Evolutionary conservation across 768 basidiomycete genomes (phyloP).

Genomic region (Calocera viscosa): DNA sequence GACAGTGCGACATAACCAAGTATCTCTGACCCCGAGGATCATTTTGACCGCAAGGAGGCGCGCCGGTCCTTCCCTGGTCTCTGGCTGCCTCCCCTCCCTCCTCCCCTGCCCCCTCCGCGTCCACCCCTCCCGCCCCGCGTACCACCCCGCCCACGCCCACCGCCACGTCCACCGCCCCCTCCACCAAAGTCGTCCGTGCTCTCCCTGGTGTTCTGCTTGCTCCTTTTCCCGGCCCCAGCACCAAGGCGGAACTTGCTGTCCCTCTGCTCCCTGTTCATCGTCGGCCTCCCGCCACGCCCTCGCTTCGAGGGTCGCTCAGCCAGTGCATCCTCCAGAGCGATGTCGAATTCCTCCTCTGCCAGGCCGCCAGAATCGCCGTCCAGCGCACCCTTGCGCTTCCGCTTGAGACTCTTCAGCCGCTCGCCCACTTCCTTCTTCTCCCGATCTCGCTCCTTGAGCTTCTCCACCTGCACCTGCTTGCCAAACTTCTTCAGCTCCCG

Average conservation of each 20-base stretch:
- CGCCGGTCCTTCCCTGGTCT: background rate
- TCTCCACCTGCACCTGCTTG: constrained; percentile 93
- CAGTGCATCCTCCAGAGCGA: constrained; percentile 83
- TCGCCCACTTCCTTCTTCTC: constrained; percentile 90
- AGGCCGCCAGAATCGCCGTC: constrained; percentile 40
- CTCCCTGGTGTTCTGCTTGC: constrained; percentile 70
- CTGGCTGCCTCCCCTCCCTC: constrained; percentile 18
- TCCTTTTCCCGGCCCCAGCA: constrained; percentile 38
- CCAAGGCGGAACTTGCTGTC: constrained; percentile 78
- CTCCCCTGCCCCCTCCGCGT: constrained; percentile 29
- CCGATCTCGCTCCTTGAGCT: constrained; percentile 76
- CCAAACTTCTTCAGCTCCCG: constrained; percentile 96
- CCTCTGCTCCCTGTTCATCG: constrained; percentile 47
- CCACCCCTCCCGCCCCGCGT: constrained; percentile 24
- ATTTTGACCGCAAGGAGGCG: background rate
- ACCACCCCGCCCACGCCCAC: constrained; percentile 22
- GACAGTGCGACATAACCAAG: too few relatives aligned
- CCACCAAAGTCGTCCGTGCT: constrained; percentile 64
- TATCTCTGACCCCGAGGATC: background rate
- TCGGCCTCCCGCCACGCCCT: constrained; percentile 21
- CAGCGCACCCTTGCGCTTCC: constrained; percentile 76
- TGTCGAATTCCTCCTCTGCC: constrained; percentile 66
- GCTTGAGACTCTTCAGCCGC: constrained; percentile 70
- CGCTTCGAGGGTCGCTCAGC: constrained; percentile 57
- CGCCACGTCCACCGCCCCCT: constrained; percentile 18